Base-by-base conservation (phyloP, 116 monocot genomes). In the Posidonia oceanica region DNA sequence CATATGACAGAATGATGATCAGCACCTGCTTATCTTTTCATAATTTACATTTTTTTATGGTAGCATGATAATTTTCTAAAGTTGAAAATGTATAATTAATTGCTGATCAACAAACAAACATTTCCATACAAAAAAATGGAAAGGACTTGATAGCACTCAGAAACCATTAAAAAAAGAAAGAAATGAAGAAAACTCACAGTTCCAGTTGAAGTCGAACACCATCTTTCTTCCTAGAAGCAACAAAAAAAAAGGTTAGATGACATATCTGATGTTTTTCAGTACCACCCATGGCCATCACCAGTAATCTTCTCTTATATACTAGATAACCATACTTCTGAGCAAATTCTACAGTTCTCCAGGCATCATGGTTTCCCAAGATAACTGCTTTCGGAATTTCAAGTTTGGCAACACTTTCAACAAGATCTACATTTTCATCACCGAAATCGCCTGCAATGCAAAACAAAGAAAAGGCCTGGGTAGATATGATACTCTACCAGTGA, bases 281-380 rank as follows among this genome's bases (percentile, higher is more conserved):
- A 13, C 12, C 39, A 66, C 17, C 12, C 14, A 21, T 14, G 39
- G 44, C 4, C 18, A 48, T 14, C 10, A 72, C 14, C 44, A 15
- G 22, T 10, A 72, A 40, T 12, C 20, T 61, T 39, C 22, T 73
- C 18, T 17, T 14, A 61, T 16, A 42, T 11, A 41, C 3, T 37
- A 38, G 10, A 61, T 39, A 54, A 20, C 29, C 63, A 56, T 76
- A 70, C 70, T 59, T 69, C 54, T 39, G 16, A 5, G 70, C 70
- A 63, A 76, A 67, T 7, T 70, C 38, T 14, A 2, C 7, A 15
- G 76, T 76, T 16, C 37, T 29, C 76, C 76, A 70, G 14, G 54
- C 62, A 23, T 76, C 76, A 70, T 76, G 76, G 54, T 76, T 76
- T 39, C 76, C 64, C 10, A 76, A 29, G 22, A 76, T 76, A 54